phyloP scores from a whole-genome alignment of 306 rosid genomes.

The Quercus bicolor region DNA sequence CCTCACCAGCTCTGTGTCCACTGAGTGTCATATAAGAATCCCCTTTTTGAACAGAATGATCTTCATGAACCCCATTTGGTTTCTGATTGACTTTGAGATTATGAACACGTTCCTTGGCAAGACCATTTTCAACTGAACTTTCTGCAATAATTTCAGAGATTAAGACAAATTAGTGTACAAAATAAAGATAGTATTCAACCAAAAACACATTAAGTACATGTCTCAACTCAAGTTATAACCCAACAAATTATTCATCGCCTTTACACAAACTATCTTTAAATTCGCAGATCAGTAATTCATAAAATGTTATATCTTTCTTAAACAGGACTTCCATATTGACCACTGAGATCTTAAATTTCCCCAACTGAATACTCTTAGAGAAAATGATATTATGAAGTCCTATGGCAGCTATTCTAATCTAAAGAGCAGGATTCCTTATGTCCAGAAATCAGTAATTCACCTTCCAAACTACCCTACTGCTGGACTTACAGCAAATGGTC shows the following conservation, averaged over 20 bases:
- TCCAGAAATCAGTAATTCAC: background rate
- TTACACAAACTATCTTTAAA: background rate
- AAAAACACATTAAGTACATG: background rate
- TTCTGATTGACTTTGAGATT: constrained; percentile 37
- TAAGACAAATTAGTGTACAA: background rate
- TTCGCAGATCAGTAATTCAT: background rate
- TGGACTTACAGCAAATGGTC: background rate
- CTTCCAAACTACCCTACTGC: background rate
- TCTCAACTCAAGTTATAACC: background rate
- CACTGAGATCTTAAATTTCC: background rate
- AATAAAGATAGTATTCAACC: background rate
- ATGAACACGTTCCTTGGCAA: constrained; percentile 45
- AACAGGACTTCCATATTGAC: background rate
- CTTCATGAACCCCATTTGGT: constrained; percentile 59
- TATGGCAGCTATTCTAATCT: background rate
- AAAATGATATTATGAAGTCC: background rate
- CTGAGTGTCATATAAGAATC: constrained; percentile 70
- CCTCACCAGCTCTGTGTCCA: constrained; percentile 98
- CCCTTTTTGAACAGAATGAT: constrained; percentile 52
- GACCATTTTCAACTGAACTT: constrained; percentile 48
- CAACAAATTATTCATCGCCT: background rate
- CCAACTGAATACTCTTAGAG: background rate
- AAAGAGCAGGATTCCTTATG: background rate
- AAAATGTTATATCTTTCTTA: too few relatives aligned
- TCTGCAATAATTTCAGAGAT: constrained; percentile 23